Conservation (phyloP, 2,329 filamentous ascomycete genomes). For the Cytospora piceicola region DNA sequence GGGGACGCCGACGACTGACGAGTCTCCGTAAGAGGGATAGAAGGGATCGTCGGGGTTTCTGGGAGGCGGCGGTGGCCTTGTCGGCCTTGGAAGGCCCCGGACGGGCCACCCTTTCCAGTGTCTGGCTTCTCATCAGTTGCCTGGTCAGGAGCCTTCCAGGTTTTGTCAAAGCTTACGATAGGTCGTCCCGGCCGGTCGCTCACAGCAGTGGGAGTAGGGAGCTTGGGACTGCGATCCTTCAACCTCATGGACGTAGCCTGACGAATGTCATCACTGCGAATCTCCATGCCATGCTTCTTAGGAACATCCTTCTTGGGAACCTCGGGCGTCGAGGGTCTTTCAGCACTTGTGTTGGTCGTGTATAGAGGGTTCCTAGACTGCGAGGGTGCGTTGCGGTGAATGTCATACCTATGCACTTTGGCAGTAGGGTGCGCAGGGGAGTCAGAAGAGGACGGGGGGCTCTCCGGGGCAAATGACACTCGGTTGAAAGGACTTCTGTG, state of each 20-base stretch:
- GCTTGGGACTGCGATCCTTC: conserved; percentile 81
- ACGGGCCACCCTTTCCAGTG: conserved; percentile 32
- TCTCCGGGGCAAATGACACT: conserved; percentile 57
- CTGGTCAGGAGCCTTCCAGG: conserved; percentile 77
- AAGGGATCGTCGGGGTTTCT: conserved; percentile 50
- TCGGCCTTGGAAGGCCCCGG: conserved; percentile 34
- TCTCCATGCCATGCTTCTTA: conserved; percentile 78
- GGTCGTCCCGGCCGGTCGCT: conserved; percentile 88
- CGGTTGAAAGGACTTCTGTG: conserved; percentile 68
- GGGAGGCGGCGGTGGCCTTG: conserved; percentile 36
- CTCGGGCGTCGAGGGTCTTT: conserved; percentile 36
- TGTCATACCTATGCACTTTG: conserved; percentile 59
- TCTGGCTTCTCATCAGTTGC: conserved; percentile 71
- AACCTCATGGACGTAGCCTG: conserved; percentile 88
- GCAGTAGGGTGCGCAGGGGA: conserved; percentile 44
- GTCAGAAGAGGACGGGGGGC: conserved; percentile 40
- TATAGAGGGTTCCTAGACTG: conserved; percentile 84
- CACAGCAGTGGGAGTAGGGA: conserved; percentile 88
- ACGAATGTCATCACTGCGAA: conserved; percentile 84
- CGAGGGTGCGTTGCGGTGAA: conserved; percentile 80
- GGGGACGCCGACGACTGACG: conserved; percentile 42
- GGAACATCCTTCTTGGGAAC: conserved; percentile 49
- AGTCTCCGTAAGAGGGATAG: conserved; percentile 59
- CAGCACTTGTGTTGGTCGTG: conserved; percentile 62
- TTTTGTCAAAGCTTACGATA: conserved; percentile 93